Conservation (phyloP, 345 rosid genomes). For the Eucalyptus cloeziana region DNA sequence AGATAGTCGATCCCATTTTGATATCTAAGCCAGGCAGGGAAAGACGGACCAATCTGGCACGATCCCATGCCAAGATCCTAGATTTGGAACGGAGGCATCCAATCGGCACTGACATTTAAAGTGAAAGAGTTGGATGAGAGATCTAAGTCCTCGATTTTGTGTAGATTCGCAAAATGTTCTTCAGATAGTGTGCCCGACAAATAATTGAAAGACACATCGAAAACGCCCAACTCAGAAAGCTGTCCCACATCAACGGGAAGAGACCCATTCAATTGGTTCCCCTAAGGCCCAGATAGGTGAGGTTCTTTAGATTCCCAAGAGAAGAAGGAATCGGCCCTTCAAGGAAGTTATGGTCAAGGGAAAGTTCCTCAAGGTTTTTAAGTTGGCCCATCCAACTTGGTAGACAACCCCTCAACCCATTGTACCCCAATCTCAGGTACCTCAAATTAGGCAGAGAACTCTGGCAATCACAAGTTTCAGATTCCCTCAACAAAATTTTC, state of each 20-base stretch:
- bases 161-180: constrained; percentile 15
- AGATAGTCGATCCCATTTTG: neutral
- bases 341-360: constrained; percentile 8
- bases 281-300: constrained; percentile 5
- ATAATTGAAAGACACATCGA: constrained; percentile 23
- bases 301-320: constrained; percentile 14
- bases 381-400: constrained; percentile 27
- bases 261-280: constrained; percentile 24
- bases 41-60: constrained; percentile 21
- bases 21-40: constrained; percentile 28
- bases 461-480: neutral
- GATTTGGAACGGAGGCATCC: constrained; percentile 44
- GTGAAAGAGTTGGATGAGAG: constrained; percentile 20
- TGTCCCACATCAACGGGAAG: constrained; percentile 23
- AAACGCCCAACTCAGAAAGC: constrained; percentile 1
- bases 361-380: constrained; percentile 3
- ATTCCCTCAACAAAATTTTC: neutral
- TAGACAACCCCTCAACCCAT: constrained; percentile 8
- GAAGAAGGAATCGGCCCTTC: constrained; percentile 21
- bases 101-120: constrained; percentile 16
- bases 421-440: constrained; percentile 6
- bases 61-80: constrained; percentile 14
- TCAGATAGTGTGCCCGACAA: constrained; percentile 15
- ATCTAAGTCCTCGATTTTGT: constrained; percentile 4
- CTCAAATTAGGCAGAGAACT: constrained; percentile 11